Base-by-base conservation (phyloP, 148 eudicot genomes). In the Polygonum aviculare region DNA sequence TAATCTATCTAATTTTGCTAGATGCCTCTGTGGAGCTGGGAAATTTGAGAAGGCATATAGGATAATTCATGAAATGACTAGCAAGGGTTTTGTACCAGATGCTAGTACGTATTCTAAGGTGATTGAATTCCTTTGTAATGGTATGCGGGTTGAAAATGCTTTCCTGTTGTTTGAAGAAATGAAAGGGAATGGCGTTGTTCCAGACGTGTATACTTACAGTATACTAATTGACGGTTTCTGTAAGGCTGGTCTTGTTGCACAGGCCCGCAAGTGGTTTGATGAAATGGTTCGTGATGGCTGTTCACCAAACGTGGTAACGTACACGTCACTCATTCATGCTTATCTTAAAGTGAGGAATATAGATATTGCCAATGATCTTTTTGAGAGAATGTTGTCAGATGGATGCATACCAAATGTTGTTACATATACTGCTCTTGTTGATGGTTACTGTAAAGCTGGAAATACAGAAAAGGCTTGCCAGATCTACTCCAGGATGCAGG, bases 131-230 rank as follows among this genome's bases (percentile, higher is more conserved):
- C 85, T 95, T 19, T 92, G 96, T 78, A 87, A 89, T 78, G 82
- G 86, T 73, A 83, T 87, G 33, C 86, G 90, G 74, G 81, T 92
- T 75, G 91, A 95, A 72, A 86, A 88, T 77, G 99, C 99, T 67
- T 86, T 92, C 77, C 16, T 78, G 62, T 86, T 95, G 71, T 95
- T 95, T 84, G 85, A 84, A 73, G 93, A 93, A 79, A 92, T 95
- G 99, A 95, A 88, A 80, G 77, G 76, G 80, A 84, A 78, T 75
- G 89, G 88, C 4, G 77, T 88, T 82, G 78, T 84, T 81, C 99
- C 97, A n/a, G 89, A 95, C 87, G 97, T 95, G 48, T 93, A 95
- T 82, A 88, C 90, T 26, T 95, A 95, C 72, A 92, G 96, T 41
- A 87, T 90, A 73, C 79, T 95, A 77, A 92, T 95, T 77, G 93